Conservation (phyloP, 345 rosid genomes). For the Cardamine resedifolia region DNA sequence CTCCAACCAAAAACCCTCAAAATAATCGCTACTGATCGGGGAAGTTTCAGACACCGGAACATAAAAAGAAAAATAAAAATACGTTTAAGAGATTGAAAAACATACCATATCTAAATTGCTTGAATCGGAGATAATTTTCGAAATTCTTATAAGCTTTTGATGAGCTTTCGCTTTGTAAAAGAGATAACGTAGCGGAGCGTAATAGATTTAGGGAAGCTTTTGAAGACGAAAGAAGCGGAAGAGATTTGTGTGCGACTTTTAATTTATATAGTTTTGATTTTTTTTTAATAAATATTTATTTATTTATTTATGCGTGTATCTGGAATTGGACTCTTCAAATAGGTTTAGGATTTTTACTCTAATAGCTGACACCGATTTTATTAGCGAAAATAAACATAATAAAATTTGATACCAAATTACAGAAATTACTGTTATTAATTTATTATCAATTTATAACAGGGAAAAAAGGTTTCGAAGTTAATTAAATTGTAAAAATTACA, state of each 20-base stretch:
- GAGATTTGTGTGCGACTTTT: constrained; percentile 19
- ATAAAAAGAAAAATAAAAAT: neutral
- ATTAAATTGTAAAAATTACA: neutral
- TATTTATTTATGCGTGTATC: neutral
- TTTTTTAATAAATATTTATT: neutral
- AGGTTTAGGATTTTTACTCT: constrained; percentile 8
- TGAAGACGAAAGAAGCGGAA: constrained; percentile 31
- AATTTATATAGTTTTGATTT: neutral
- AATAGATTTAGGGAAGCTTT: neutral
- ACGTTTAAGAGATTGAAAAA: constrained; percentile 12
- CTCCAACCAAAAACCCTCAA: neutral
- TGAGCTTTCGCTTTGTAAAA: constrained; percentile 16
- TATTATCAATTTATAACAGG: neutral
- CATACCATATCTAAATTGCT: constrained; percentile 29
- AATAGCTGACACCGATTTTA: neutral
- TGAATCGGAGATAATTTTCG: neutral
- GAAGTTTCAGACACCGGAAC: constrained; percentile 8
- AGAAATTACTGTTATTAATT: neutral
- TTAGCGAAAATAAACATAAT: neutral
- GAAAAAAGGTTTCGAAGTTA: neutral
- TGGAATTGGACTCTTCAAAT: constrained; percentile 11
- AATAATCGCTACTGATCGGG: neutral
- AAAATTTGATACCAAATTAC: neutral
- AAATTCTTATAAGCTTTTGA: neutral
- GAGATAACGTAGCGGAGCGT: constrained; percentile 25